Base-by-base conservation (phyloP, 768 basidiomycete genomes). In the Terana coerulea region DNA sequence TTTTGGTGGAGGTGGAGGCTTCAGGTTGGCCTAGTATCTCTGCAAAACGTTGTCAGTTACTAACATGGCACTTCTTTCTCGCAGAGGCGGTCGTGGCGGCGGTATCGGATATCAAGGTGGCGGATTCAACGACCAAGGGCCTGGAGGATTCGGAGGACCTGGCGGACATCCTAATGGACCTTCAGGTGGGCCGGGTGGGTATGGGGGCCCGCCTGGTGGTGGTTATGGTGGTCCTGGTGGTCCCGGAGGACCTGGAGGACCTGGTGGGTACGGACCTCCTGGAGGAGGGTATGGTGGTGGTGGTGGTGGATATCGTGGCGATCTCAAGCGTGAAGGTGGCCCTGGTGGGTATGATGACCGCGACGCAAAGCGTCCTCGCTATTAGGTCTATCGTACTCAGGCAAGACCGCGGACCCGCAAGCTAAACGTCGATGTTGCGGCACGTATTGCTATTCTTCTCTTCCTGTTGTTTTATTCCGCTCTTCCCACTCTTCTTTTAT, bases 311-410 rank as follows among this genome's bases (percentile, higher is more conserved):
- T 81, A 77, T 67, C 81, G 84, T 55, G 78, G 79, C 31, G 86
- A 86, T 64, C 83, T 88, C 73, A 90, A 90, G 70, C 81, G 88
- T 57, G 78, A 78, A 64, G 84, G 85, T 64, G 77, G 43, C 19
- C 17, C 84, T 47, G 83, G 84, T 72, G 84, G 84, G 68, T 88
- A 78, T 68, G 89, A 91, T 64, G 89, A 91, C 68, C 80, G 89
- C 59, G 89, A 91, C 59, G 61, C 76, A 29, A 92, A 92, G 71
- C 85, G 90, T 64, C 83, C 86, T 62, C 80, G 90, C 64, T 90
- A 88, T 70, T 91, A 64, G 63, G 31, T 25, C 36, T 48, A 31
- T 47, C 26, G 49, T 40, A 24, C n/a, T n/a, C n/a, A n/a, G n/a
- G n/a, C n/a, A n/a, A n/a, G n/a, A n/a, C 6, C 7, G 15, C 35